Base-by-base conservation (phyloP, 768 basidiomycete species). In the Tubosaeta sp. region DNA sequence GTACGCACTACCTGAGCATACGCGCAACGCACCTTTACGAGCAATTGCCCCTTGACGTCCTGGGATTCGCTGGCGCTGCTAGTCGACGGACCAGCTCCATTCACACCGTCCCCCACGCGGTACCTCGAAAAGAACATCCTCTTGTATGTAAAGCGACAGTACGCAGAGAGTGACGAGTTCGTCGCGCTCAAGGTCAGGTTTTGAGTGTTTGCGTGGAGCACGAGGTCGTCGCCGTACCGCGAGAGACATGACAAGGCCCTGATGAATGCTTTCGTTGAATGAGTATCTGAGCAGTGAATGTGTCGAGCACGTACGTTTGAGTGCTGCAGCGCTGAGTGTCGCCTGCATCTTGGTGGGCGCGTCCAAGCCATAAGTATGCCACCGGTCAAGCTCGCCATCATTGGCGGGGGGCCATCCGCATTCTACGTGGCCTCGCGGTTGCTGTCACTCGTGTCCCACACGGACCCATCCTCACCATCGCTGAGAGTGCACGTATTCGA, bases 321-420 rank as follows among this genome's bases (percentile, higher is more conserved):
- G 69, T 24, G 83, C 76, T 31, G 70, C 73, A 29, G 80, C 72
- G 65, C 82, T 83, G 53, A 90, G 68, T 16, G 83, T 81, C 11
- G 84, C 80, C 58, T 87, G 85, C 87, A 90, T 88, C 19, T 36
- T 32, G 40, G 31, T 50, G 53, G 42, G 31, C 39, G 54, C 21
- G 49, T 44, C 19, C 41, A 35, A 49, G 38, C 36, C n/a, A 44
- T 22, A 3, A 8, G 14, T 10, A 63, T 58, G 58, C 50, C 42
- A 36, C 52, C 45, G 9, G 64, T 87, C 60, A 93, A 93, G 66
- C 73, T 98, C 29, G 95, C 92, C 12, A 83, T 97, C 57, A 75
- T 97, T 19, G 95, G 95, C n/a, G 88, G 83, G 6, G 95, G 95
- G 0, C 95, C 95, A 0, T 93, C 95, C n/a, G 92, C 87, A 0